Percentiles rank a stretch among this genome's conserved stretches.
These are phyloP conservation scores for Hypoxylon fuscum DNA, from an alignment of 495 filamentous ascomycete species.

Conservation along the genomic window DNA sequence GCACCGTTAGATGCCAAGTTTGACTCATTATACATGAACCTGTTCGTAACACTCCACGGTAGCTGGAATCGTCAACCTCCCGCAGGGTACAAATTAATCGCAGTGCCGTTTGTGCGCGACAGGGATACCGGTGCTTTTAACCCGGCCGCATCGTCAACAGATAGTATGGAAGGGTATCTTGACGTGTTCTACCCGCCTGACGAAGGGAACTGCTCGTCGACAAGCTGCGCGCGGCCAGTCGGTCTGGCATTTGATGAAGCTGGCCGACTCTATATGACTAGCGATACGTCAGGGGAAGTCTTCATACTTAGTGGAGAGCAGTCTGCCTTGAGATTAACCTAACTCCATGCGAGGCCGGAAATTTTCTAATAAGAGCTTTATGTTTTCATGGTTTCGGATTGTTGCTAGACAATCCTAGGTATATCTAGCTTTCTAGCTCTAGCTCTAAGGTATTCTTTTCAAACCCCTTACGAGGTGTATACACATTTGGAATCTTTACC, in stretches of 20 bases:
- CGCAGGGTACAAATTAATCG: constrained; percentile 64
- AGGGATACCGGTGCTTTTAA: constrained; percentile 41
- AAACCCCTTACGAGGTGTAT: too few species aligned
- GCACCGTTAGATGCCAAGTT: constrained; percentile 72
- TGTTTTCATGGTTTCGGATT: not conserved
- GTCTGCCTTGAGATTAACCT: not conserved
- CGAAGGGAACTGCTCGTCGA: constrained; percentile 44
- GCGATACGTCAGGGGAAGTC: constrained; percentile 66
- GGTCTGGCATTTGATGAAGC: constrained; percentile 60
- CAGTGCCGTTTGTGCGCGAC: constrained; percentile 51
- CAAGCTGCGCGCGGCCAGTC: constrained; percentile 64
- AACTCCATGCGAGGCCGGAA: not conserved
- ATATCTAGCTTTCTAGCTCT: too few species aligned
- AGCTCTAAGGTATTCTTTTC: too few species aligned
- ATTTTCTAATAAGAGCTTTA: not conserved
- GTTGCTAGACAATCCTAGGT: too few species aligned
- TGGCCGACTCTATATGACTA: constrained; percentile 64
- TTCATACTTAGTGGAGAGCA: constrained; percentile 54
- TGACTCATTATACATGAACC: constrained; percentile 33
- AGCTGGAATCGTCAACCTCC: constrained; percentile 63
- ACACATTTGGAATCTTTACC: too few species aligned
- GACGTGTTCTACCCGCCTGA: constrained; percentile 63
- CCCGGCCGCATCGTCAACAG: constrained; percentile 51
- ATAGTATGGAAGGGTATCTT: constrained; percentile 52
- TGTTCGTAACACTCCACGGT: constrained; percentile 57